Percentiles rank a stretch among this genome's conserved stretches.
These are phyloP conservation scores for Penicillium diatomitis DNA, from an alignment of 495 filamentous ascomycete species.

Conservation along the genomic window DNA sequence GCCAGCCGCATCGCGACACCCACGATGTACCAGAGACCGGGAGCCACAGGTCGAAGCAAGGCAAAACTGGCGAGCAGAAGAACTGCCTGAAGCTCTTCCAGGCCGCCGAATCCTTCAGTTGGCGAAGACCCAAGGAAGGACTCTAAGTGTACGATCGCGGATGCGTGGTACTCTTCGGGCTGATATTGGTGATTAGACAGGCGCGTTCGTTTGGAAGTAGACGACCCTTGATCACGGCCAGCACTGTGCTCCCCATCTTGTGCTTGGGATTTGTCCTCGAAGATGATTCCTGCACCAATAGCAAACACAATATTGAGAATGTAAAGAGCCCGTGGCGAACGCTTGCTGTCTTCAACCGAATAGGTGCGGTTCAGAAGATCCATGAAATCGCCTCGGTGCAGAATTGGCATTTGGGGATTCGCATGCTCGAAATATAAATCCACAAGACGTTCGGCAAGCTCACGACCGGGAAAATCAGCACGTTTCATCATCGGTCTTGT, in stretches of 20 bases:
- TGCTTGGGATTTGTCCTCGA: slow-evolving; percentile 49
- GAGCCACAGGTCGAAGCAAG: slow-evolving; percentile 79
- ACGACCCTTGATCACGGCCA: slow-evolving; percentile 23
- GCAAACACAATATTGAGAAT: slow-evolving; percentile 97
- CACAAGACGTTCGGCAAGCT: slow-evolving; percentile 61
- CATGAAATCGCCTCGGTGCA: slow-evolving; percentile 83
- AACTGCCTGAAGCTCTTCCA: slow-evolving; percentile 90
- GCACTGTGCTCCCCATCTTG: slow-evolving; percentile 29
- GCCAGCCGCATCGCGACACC: slow-evolving; percentile 85
- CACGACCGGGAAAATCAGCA: slow-evolving; percentile 72
- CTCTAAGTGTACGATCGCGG: slow-evolving; percentile 84
- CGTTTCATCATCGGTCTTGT: slow-evolving; percentile 79
- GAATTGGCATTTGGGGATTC: slow-evolving; percentile 88
- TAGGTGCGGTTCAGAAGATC: slow-evolving; percentile 74
- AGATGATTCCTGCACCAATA: slow-evolving; percentile 87
- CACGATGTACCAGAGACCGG: slow-evolving; percentile 94
- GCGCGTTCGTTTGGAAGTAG: slow-evolving; percentile 41
- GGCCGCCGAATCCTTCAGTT: slow-evolving; percentile 58
- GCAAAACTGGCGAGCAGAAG: slow-evolving; percentile 86
- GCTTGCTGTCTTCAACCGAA: slow-evolving; percentile 52
- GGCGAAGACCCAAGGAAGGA: slow-evolving; percentile 63
- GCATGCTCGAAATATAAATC: slow-evolving; percentile 90
- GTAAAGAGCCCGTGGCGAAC: slow-evolving; percentile 78
- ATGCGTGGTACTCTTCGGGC: slow-evolving; percentile 93
- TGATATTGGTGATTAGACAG: slow-evolving; percentile 62